Conservation (phyloP, 495 filamentous ascomycete species). For the Amniculicola lignicola region DNA sequence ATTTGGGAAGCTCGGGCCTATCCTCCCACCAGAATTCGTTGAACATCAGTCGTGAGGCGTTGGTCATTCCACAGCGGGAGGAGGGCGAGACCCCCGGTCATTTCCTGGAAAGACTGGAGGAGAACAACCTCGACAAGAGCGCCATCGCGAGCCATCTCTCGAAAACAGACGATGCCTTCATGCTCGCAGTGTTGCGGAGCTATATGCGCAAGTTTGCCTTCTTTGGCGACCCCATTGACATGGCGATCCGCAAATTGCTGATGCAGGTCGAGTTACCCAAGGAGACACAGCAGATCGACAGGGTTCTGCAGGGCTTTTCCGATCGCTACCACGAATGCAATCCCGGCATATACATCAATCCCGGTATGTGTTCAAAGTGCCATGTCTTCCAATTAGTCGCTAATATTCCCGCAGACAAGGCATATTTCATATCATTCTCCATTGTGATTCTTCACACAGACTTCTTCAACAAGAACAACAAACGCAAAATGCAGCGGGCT, state of each 20-base stretch:
- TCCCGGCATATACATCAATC: constrained; percentile 83
- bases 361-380: constrained; percentile 55
- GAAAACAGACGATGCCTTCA: constrained; percentile 81
- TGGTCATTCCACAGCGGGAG: constrained; percentile 74
- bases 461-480: constrained; percentile 99
- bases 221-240: constrained; percentile 94
- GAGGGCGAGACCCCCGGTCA: constrained; percentile 88
- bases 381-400: constrained; percentile 15
- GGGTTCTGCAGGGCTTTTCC: constrained; percentile 88
- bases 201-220: constrained; percentile 94
- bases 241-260: constrained; percentile 90
- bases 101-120: constrained; percentile 79
- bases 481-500: constrained; percentile 94
- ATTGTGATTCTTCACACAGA: constrained; percentile 95
- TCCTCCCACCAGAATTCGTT: constrained; percentile 72
- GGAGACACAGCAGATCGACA: constrained; percentile 97
- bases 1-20: constrained; percentile 60
- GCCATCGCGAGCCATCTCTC: constrained; percentile 77
- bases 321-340: constrained; percentile 98
- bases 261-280: constrained; percentile 97
- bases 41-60: constrained; percentile 55
- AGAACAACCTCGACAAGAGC: constrained; percentile 64
- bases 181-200: constrained; percentile 74
- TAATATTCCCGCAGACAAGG: constrained; percentile 61
- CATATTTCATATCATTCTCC: constrained; percentile 96